These are phyloP conservation scores for Aspergillus ruber DNA, from an alignment of 2,329 filamentous ascomycete genomes.

Conservation along the genomic window DNA sequence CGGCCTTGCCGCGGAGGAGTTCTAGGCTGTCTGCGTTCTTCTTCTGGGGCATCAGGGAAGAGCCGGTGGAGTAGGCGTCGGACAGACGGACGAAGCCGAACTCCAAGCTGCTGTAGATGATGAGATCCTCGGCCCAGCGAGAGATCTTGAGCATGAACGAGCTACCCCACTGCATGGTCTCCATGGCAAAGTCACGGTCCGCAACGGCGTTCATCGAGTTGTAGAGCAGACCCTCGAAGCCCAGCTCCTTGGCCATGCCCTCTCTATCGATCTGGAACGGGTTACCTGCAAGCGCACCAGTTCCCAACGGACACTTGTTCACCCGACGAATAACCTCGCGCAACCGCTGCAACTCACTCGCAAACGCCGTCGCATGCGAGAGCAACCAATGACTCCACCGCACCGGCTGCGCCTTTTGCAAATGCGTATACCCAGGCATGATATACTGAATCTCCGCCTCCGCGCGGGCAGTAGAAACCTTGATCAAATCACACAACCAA, in stretches of 20 bases:
- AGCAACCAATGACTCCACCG: conserved; percentile 78
- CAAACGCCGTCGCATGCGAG: conserved; percentile 65
- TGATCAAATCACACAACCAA: conserved; percentile 62
- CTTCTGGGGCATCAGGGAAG: conserved; percentile 75
- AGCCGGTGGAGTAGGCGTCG: conserved; percentile 74
- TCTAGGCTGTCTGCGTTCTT: conserved; percentile 71
- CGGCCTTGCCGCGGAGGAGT: conserved; percentile 69
- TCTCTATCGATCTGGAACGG: conserved; percentile 75
- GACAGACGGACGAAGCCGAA: conserved; percentile 71
- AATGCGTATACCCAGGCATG: conserved; percentile 85
- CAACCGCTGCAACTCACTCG: conserved; percentile 68
- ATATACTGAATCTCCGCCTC: conserved; percentile 68
- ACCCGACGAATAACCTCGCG: conserved; percentile 67
- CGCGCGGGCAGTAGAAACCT: conserved; percentile 62
- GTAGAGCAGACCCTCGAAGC: conserved; percentile 67
- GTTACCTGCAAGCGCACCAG: conserved; percentile 73
- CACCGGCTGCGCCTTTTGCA: conserved; percentile 76
- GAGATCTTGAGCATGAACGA: conserved; percentile 75
- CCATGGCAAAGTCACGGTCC: conserved; percentile 75
- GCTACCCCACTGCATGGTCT: conserved; percentile 72
- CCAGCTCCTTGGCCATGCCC: conserved; percentile 70
- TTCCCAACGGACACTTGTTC: conserved; percentile 65
- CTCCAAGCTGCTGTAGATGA: conserved; percentile 70
- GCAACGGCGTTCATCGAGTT: conserved; percentile 72
- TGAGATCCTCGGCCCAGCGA: conserved; percentile 78